These are phyloP conservation scores for Castanea mollissima DNA, from an alignment of 306 rosid species.

Conservation along the genomic window DNA sequence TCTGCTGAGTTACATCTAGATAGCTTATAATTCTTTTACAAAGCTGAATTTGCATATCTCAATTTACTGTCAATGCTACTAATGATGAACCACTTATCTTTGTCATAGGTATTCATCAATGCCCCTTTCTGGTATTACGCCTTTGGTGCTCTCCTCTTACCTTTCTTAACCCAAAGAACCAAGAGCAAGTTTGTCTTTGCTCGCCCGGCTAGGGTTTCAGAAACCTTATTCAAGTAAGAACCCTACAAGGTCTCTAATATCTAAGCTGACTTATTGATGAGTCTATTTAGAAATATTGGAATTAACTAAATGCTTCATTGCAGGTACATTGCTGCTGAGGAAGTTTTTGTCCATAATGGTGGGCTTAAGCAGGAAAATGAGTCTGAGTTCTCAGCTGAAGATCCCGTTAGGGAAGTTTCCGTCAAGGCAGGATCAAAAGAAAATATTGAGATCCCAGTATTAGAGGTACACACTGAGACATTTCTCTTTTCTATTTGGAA, in stretches of 20 bases:
- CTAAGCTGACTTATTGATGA: not conserved
- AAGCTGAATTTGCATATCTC: too few species aligned
- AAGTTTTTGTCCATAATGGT: constrained; percentile 45
- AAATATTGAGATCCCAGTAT: constrained; percentile 46
- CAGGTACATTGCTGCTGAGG: constrained; percentile 51
- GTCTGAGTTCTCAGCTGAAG: constrained; percentile 32
- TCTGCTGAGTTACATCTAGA: too few species aligned
- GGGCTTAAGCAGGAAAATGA: constrained; percentile 55
- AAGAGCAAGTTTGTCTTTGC: constrained; percentile 54
- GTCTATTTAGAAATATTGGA: not conserved
- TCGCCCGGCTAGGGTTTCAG: constrained; percentile 47
- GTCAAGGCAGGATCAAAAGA: constrained; percentile 47
- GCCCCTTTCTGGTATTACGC: constrained; percentile 64
- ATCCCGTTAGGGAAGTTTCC: constrained; percentile 29
- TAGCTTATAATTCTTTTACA: too few species aligned
- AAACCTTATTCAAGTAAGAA: constrained; percentile 46
- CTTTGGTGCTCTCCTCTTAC: constrained; percentile 42
- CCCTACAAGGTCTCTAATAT: not conserved
- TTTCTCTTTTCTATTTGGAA: not conserved
- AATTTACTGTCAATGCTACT: not conserved
- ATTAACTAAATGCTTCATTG: not conserved
- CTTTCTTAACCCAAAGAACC: constrained; percentile 55
- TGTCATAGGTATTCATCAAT: constrained; percentile 50
- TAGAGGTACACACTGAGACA: constrained; percentile 28
- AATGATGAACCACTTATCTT: constrained; percentile 10